These are phyloP conservation scores for Komagataella kurtzmanii DNA, from an alignment of 805 yeast genomes.

Conservation along the genomic window DNA sequence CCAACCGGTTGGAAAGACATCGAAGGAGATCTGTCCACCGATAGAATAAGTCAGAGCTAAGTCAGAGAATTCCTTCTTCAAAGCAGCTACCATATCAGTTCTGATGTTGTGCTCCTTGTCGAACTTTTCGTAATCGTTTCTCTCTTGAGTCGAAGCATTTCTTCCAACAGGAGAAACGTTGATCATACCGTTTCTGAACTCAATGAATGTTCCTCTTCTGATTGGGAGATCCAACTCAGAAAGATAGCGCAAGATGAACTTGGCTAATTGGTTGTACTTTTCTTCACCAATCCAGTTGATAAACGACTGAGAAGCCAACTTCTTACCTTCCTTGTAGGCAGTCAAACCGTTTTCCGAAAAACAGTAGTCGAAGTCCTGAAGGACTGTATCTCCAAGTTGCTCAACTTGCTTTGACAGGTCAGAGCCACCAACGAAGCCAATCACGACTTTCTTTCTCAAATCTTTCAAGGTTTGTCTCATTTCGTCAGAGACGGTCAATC, in stretches of 20 bases:
- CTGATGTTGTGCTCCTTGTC: slow-evolving; percentile 77
- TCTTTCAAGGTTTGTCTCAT: slow-evolving; percentile 57
- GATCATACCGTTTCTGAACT: slow-evolving; percentile 99
- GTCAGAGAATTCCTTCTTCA: slow-evolving; percentile 74
- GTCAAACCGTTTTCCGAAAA: slow-evolving; percentile 97
- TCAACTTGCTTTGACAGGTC: slow-evolving; percentile 91
- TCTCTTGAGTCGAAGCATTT: slow-evolving; percentile 89
- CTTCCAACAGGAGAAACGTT: slow-evolving; percentile 98
- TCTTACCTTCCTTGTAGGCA: slow-evolving; percentile 84
- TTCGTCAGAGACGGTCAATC: slow-evolving; percentile 57
- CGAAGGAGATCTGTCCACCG: slow-evolving; percentile 99
- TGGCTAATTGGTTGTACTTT: slow-evolving; percentile 79
- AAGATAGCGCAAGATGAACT: slow-evolving; percentile 75
- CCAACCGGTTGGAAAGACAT: slow-evolving; percentile 99
- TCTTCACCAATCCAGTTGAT: slow-evolving; percentile 93
- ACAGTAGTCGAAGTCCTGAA: slow-evolving; percentile 83
- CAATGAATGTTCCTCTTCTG: slow-evolving; percentile 97
- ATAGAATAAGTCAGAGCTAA: slow-evolving; percentile 86
- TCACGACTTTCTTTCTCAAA: slow-evolving; percentile 82
- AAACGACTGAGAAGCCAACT: slow-evolving; percentile 87
- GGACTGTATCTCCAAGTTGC: slow-evolving; percentile 77
- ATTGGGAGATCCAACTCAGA: slow-evolving; percentile 81
- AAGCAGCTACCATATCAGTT: slow-evolving; percentile 71
- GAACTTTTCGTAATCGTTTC: slow-evolving; percentile 80
- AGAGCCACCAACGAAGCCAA: slow-evolving; percentile 97